Evolutionary conservation across 768 basidiomycete species (phyloP).

Genomic region (Phylloporus rhodoxanthus): DNA sequence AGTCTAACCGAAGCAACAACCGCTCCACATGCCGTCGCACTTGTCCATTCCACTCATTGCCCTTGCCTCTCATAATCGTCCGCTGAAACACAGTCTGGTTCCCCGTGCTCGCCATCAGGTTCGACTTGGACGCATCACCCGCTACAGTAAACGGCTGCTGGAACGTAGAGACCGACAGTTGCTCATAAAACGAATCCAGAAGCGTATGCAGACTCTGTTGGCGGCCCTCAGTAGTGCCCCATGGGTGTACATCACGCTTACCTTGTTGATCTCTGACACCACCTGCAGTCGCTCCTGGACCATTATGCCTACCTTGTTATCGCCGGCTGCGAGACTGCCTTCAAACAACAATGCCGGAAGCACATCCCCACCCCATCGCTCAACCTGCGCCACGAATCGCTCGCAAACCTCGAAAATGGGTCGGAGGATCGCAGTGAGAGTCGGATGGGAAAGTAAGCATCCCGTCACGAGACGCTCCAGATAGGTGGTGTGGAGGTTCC

Average conservation of each 20-base stretch:
- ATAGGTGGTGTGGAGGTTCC: constrained; percentile 75
- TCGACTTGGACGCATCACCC: constrained; percentile 69
- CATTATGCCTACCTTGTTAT: constrained; percentile 58
- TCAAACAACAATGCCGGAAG: constrained; percentile 79
- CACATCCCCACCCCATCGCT: constrained; percentile 90
- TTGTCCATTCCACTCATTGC: constrained; percentile 55
- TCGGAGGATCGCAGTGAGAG: constrained; percentile 56
- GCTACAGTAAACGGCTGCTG: constrained; percentile 61
- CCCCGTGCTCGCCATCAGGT: constrained; percentile 52
- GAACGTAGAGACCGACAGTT: constrained; percentile 68
- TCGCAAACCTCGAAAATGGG: constrained; percentile 80
- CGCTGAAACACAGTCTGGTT: constrained; percentile 42
- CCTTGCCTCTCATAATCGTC: constrained; percentile 47
- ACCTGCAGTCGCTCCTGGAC: constrained; percentile 63
- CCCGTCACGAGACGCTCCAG: constrained; percentile 75
- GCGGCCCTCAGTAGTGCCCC: background rate
- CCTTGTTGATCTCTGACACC: constrained; percentile 77
- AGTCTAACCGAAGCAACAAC: constrained; percentile 74
- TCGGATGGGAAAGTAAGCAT: constrained; percentile 65
- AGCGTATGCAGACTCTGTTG: constrained; percentile 61
- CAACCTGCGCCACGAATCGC: constrained; percentile 80
- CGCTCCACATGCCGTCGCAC: constrained; percentile 79
- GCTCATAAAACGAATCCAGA: constrained; percentile 74
- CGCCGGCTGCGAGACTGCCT: constrained; percentile 57
- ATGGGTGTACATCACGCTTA: constrained; percentile 22